Conservation (phyloP, 129 eudicot species). For the Logfia minima region DNA sequence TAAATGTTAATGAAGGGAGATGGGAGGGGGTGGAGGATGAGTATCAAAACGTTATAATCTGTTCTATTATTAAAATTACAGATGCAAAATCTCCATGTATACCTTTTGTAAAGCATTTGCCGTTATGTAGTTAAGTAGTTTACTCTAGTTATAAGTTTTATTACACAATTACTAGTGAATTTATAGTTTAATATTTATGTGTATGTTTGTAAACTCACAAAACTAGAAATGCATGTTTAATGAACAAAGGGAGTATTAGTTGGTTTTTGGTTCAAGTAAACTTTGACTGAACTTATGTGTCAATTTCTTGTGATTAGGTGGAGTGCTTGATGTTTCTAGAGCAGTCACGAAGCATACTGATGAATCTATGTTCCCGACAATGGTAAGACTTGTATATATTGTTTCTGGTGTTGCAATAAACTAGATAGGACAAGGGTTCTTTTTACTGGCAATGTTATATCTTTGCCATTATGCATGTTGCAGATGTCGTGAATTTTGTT, state of each 20-base stretch:
- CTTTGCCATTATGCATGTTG: background rate
- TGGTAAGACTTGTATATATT: conserved; percentile 47
- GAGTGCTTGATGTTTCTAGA: conserved; percentile 71
- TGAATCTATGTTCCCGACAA: conserved; percentile 56
- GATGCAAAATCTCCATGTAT: background rate
- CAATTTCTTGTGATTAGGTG: conserved; percentile 52
- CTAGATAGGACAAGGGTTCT: conserved; percentile 22
- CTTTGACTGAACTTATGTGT: conserved; percentile 22
- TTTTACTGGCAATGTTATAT: conserved; percentile 4
- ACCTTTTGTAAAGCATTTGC: background rate
- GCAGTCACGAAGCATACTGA: conserved; percentile 48
- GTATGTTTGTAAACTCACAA: background rate
- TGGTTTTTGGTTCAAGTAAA: background rate
- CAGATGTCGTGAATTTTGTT: background rate
- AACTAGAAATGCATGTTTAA: background rate
- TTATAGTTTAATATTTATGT: background rate
- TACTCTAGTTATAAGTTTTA: background rate
- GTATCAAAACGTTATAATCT: too few species aligned
- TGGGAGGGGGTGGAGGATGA: too few species aligned
- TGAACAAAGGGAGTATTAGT: conserved; percentile 12
- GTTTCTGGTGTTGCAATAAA: conserved; percentile 17
- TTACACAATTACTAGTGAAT: background rate
- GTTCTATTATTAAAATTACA: too few species aligned
- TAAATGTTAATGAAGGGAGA: too few species aligned
- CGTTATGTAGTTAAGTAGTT: background rate